Evolutionary conservation across 441 rosid species (phyloP).

Genomic region (Corymbia calophylla): DNA sequence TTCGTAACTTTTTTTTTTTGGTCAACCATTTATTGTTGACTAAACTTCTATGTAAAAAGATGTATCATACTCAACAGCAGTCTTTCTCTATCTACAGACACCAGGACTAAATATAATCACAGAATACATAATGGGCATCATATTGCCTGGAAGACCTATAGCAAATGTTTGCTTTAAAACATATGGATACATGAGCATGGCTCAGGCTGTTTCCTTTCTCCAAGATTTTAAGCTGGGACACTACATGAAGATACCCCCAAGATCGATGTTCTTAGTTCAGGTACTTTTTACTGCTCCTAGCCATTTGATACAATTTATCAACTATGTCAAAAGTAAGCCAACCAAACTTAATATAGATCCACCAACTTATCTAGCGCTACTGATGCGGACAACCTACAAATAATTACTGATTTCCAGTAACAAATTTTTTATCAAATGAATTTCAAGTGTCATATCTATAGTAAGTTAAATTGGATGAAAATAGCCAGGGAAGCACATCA

Average conservation of each 20-base stretch:
- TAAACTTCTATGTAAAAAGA: not conserved
- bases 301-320: not conserved
- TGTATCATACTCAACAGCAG: not conserved
- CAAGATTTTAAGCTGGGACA: conserved; percentile 70
- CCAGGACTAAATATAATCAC: conserved; percentile 56
- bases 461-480: not conserved
- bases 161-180: conserved; percentile 64
- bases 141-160: conserved; percentile 54
- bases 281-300: conserved; percentile 2
- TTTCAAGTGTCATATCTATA: not conserved
- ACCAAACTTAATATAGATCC: not conserved
- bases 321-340: not conserved
- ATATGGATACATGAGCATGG: conserved; percentile 55
- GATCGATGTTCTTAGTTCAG: conserved; percentile 60
- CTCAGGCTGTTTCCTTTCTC: conserved; percentile 53
- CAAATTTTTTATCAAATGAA: not conserved
- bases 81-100: conserved; percentile 10
- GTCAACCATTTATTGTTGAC: not conserved
- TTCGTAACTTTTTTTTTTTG: not conserved
- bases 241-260: conserved; percentile 68
- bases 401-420: not conserved
- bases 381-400: not conserved
- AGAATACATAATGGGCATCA: conserved; percentile 51
- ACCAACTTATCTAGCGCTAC: not conserved
- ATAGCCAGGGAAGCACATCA: not conserved